phyloP scores from a whole-genome alignment of 495 filamentous ascomycete species.

The Neurospora sp. region DNA sequence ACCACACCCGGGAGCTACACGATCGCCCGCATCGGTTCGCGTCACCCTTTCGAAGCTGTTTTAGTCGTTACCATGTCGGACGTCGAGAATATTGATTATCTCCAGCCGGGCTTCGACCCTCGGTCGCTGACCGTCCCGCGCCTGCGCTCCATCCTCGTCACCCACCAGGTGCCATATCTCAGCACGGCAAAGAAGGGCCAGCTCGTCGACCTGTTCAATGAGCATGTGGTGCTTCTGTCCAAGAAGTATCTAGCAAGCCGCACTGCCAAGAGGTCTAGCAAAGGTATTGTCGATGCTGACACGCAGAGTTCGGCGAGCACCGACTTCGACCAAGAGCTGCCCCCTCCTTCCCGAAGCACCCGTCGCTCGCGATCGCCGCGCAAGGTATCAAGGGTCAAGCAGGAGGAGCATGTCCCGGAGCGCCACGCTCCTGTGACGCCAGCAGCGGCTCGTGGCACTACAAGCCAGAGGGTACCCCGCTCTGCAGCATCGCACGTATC shows the following conservation, averaged over 20 bases:
- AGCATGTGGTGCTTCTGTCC: conserved; percentile 67
- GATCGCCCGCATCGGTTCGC: neutral
- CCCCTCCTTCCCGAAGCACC: conserved; percentile 22
- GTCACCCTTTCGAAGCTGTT: neutral
- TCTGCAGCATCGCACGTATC: conserved; percentile 26
- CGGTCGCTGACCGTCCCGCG: conserved; percentile 70
- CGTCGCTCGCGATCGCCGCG: conserved; percentile 35
- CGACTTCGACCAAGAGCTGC: conserved; percentile 31
- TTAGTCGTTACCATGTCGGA: conserved; percentile 44
- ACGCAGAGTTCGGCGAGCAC: conserved; percentile 33
- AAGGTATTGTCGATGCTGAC: conserved; percentile 74
- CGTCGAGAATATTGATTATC: conserved; percentile 64
- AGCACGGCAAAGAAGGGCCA: conserved; percentile 76
- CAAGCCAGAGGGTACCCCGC: conserved; percentile 42
- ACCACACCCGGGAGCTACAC: neutral
- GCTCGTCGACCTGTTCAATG: conserved; percentile 72
- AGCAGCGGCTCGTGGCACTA: conserved; percentile 28
- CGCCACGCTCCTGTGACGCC: conserved; percentile 21
- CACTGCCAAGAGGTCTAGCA: conserved; percentile 68
- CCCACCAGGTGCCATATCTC: conserved; percentile 74
- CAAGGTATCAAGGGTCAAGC: conserved; percentile 37
- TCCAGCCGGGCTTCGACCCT: conserved; percentile 77
- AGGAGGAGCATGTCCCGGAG: conserved; percentile 36
- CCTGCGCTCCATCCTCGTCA: conserved; percentile 79
- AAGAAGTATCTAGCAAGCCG: conserved; percentile 63